These are phyloP conservation scores for Trichoderma arundinaceum DNA, from an alignment of 2,329 filamentous ascomycete species.

Conservation along the genomic window DNA sequence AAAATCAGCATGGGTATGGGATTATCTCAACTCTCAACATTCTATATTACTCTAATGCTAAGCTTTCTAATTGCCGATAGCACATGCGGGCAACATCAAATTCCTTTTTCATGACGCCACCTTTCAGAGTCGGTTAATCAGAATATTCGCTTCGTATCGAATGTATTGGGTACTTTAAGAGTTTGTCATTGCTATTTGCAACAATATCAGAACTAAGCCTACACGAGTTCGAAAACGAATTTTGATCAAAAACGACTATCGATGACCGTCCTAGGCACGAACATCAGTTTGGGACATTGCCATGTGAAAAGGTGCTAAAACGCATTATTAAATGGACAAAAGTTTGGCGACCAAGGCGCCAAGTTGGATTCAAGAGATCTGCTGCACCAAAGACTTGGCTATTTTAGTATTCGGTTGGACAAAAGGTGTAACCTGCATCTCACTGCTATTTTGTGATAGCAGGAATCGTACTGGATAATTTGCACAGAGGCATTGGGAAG, in stretches of 20 bases:
- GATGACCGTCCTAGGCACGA: conserved; percentile 31
- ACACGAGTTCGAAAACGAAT: conserved; percentile 18
- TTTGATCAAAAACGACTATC: conserved; percentile 26
- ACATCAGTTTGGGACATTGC: conserved; percentile 32
- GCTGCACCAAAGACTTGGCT: conserved; percentile 30
- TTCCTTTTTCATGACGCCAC: not conserved
- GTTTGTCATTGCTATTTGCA: conserved; percentile 22
- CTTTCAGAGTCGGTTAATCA: not conserved
- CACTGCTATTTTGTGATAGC: conserved; percentile 21
- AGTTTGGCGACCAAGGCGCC: conserved; percentile 30
- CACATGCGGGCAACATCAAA: not conserved
- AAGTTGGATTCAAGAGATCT: conserved; percentile 27
- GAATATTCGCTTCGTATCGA: not conserved
- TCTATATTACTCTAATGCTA: no score
- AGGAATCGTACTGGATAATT: conserved; percentile 17
- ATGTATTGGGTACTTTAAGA: not conserved
- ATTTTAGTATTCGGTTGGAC: conserved; percentile 29
- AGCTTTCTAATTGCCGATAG: no score
- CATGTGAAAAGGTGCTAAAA: conserved; percentile 26
- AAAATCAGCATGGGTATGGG: no score
- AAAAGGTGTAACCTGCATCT: conserved; percentile 23
- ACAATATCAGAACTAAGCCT: conserved; percentile 26
- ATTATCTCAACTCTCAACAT: no score
- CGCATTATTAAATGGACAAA: conserved; percentile 18
- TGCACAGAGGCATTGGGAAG: conserved; percentile 19